Conservation (phyloP, 139 green algal genomes). For the Picochlorum sp. region DNA sequence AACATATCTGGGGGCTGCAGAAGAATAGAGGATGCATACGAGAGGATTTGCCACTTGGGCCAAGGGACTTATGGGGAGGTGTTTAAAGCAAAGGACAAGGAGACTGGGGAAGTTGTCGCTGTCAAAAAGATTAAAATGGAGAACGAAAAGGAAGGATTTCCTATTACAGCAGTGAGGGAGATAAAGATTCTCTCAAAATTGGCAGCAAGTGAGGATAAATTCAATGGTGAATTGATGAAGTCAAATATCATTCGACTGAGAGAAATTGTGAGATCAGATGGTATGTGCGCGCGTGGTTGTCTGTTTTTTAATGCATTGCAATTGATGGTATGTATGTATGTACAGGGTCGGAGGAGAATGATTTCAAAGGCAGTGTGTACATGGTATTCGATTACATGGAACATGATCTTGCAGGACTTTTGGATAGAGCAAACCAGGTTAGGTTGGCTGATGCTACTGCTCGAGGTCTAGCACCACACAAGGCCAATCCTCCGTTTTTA, state of each 20-base stretch:
- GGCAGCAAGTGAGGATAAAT: not conserved
- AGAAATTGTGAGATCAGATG: slow-evolving; percentile 88
- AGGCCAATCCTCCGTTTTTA: slow-evolving; percentile 8
- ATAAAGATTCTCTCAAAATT: slow-evolving; percentile 91
- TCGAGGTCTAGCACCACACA: not conserved
- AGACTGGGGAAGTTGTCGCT: slow-evolving; percentile 58
- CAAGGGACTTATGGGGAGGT: slow-evolving; percentile 82
- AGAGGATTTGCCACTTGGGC: slow-evolving; percentile 57
- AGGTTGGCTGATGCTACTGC: slow-evolving; percentile 11
- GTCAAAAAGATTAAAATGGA: slow-evolving; percentile 99
- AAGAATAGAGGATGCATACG: slow-evolving; percentile 56
- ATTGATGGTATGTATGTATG: not conserved
- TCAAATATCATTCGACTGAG: slow-evolving; percentile 92
- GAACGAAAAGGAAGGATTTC: slow-evolving; percentile 98
- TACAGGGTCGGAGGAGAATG: slow-evolving; percentile 53
- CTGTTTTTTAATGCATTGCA: not conserved
- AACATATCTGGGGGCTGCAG: slow-evolving; percentile 51
- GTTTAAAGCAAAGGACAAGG: slow-evolving; percentile 30
- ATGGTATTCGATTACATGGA: slow-evolving; percentile 99
- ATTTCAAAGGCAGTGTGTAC: slow-evolving; percentile 93
- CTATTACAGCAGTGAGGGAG: slow-evolving; percentile 97
- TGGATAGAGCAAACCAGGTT: slow-evolving; percentile 51
- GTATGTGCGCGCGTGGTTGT: not conserved
- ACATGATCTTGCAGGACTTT: slow-evolving; percentile 92
- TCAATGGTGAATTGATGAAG: slow-evolving; percentile 48